Percentiles rank a stretch among this genome's conserved stretches.
phyloP scores from a whole-genome alignment of 192 early-diverging fungal genomes.

The Dimargaris xerosporica region DNA sequence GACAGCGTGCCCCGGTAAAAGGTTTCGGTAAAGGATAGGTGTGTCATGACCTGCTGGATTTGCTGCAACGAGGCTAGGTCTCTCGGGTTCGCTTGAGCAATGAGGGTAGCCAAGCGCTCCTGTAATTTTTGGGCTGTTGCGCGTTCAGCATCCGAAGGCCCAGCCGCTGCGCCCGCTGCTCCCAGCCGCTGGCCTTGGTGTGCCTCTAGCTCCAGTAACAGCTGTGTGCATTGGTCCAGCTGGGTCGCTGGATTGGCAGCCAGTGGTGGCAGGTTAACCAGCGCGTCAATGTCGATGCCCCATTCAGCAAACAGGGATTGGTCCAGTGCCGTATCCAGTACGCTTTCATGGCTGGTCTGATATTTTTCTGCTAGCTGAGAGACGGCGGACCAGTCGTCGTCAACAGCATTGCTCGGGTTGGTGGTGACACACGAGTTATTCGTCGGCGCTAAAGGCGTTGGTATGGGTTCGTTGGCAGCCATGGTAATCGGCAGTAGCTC shows the following conservation, averaged over 20 bases:
- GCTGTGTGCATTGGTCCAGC: not conserved
- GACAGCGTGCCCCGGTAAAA: not conserved
- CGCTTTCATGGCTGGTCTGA: too few relatives aligned
- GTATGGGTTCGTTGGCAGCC: too few relatives aligned
- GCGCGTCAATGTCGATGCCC: constrained; percentile 1
- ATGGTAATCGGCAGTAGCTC: too few relatives aligned
- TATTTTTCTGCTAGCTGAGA: too few relatives aligned
- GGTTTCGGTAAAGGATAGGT: not conserved
- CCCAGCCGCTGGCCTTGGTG: not conserved
- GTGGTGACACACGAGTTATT: too few relatives aligned
- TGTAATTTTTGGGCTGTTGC: not conserved
- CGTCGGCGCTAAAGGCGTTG: too few relatives aligned
- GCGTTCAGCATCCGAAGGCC: not conserved
- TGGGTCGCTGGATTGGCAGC: not conserved
- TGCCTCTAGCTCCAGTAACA: not conserved
- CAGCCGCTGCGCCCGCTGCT: too few relatives aligned
- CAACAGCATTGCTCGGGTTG: too few relatives aligned
- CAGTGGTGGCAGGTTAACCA: not conserved
- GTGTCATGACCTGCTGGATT: not conserved
- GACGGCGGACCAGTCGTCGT: too few relatives aligned
- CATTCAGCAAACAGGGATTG: not conserved
- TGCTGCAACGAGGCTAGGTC: not conserved
- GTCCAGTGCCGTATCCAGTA: not conserved
- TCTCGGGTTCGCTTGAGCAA: not conserved
- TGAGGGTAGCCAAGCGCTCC: not conserved